These are phyloP conservation scores for Alternaria conjuncta DNA, from an alignment of 2,329 filamentous ascomycete genomes.

Conservation along the genomic window DNA sequence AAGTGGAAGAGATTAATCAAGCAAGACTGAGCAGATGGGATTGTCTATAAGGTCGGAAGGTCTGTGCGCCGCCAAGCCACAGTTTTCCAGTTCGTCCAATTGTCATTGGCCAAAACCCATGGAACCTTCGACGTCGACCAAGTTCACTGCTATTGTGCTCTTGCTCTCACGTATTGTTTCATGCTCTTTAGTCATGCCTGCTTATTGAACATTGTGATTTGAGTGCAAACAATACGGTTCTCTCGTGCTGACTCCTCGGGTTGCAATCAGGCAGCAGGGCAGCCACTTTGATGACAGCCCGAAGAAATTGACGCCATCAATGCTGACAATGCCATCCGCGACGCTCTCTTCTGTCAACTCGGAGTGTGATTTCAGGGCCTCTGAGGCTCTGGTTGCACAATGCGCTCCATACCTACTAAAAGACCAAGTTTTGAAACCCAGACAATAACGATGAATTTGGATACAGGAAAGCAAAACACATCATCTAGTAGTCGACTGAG, in stretches of 20 bases:
- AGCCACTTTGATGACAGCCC: neutral
- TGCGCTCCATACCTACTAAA: neutral
- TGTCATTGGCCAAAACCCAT: conserved; percentile 4
- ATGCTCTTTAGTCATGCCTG: neutral
- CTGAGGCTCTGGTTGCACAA: neutral
- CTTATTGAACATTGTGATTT: neutral
- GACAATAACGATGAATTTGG: neutral
- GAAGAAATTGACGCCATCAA: neutral
- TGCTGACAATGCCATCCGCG: neutral
- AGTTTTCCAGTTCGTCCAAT: neutral
- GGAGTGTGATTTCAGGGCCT: neutral
- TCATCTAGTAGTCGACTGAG: neutral
- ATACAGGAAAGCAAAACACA: neutral
- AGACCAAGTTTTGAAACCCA: neutral
- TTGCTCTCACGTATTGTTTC: neutral
- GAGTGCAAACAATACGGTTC: neutral
- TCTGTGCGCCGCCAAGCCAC: conserved; percentile 21
- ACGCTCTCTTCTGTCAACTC: neutral
- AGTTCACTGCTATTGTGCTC: neutral
- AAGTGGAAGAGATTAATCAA: neutral
- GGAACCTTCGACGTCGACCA: neutral
- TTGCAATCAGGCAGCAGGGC: conserved; percentile 11
- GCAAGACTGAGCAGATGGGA: conserved; percentile 1
- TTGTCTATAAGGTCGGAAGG: conserved; percentile 6
- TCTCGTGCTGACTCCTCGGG: neutral